phyloP scores from a whole-genome alignment of 1,139 yeast genomes.

The Debaryomyces psychrophilus region DNA sequence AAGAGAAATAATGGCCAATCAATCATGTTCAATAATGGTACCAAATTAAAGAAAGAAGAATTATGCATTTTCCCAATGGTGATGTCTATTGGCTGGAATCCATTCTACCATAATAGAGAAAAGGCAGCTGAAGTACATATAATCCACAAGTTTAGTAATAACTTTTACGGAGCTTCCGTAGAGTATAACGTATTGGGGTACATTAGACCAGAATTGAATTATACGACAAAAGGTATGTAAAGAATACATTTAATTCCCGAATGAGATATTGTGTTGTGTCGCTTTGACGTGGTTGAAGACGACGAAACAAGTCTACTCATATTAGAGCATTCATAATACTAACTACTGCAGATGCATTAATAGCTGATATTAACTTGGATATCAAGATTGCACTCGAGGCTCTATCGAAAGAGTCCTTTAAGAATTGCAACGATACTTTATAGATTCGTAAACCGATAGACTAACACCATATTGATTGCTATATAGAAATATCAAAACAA shows the following conservation, averaged over 20 bases:
- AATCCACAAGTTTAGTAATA: conserved; percentile 65
- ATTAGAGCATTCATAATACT: conserved; percentile 13
- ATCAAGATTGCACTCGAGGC: conserved; percentile 65
- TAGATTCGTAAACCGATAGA: conserved; percentile 7
- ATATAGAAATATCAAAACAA: background rate
- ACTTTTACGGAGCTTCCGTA: conserved; percentile 83
- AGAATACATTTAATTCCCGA: background rate
- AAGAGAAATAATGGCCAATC: conserved; percentile 47
- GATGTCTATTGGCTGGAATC: conserved; percentile 96
- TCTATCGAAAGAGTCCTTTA: conserved; percentile 33
- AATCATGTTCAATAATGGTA: conserved; percentile 66
- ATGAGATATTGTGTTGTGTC: conserved; percentile 23
- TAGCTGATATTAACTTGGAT: conserved; percentile 81
- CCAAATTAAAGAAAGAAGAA: conserved; percentile 38
- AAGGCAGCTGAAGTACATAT: conserved; percentile 89
- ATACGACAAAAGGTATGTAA: conserved; percentile 61
- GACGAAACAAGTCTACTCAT: background rate
- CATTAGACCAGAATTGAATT: conserved; percentile 87
- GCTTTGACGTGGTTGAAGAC: conserved; percentile 69
- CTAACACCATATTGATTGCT: too few relatives aligned
- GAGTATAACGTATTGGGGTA: conserved; percentile 78
- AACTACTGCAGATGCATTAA: conserved; percentile 64
- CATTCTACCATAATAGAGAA: conserved; percentile 77
- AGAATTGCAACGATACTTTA: conserved; percentile 13
- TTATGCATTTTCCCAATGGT: conserved; percentile 77